Evolutionary conservation across 768 basidiomycete species (phyloP), one percentile per base, ranked within the genome.

Genomic region (Mycena chlorophos): DNA sequence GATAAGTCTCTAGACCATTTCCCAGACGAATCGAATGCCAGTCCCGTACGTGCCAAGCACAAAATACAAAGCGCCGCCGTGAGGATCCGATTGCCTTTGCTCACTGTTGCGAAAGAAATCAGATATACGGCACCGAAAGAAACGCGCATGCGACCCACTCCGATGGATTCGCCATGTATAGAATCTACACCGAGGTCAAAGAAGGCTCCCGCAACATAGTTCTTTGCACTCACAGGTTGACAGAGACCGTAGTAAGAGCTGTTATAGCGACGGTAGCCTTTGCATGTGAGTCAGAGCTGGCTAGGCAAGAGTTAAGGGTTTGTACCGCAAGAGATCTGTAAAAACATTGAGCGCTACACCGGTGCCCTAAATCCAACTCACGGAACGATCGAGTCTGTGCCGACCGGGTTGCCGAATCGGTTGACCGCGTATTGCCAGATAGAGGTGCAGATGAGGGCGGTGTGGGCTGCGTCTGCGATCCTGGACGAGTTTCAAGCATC

Each of bases 371-470:
- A 68, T 8, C 67, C 71, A 71, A 61, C 65, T 22, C 31, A 75
- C 75, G 72, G 73, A 20, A 73, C 68, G 29, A 79, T 76, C 10
- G 53, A 52, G 34, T 75, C 67, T 14, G 74, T 71, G 14, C n/a
- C n/a, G 30, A 54, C 58, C 3, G 58, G 55, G 17, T 52, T 54
- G 55, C 54, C 38, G 20, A 70, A 75, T 29, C 70, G 52, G 0
- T 49, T 51, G 25, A 77, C 73, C 5, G 76, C 55, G 54, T 75
- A 76, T 26, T 72, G 61, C 75, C 77, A 79, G 13, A 75, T 55
- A 3, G 74, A 65, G 3, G 65, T 57, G 70, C 74, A 75, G 25
- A 78, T 72, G 52, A 74, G 67, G 14, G 55, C 58, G 0, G 74
- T 76, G 55, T 79, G 78, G 1, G 62, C 58, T 5, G 66, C 66